Evolutionary conservation across 2,329 filamentous ascomycete species (phyloP).

Genomic region (Colletotrichum sp.): DNA sequence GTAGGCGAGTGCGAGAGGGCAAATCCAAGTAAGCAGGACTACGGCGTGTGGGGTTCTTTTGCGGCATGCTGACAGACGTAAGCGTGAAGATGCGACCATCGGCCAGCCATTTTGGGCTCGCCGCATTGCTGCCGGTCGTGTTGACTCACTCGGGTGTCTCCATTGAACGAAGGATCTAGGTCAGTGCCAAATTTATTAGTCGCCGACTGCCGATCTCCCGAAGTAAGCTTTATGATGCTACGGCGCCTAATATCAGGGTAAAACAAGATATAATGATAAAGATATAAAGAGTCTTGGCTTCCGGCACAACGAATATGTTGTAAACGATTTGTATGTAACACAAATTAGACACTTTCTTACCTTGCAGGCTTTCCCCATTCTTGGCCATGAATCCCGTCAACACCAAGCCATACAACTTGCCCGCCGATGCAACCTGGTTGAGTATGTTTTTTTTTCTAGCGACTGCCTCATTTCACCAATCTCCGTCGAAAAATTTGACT

Average conservation of each 20-base stretch:
- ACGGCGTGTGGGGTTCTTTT: not conserved
- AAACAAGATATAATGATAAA: not conserved
- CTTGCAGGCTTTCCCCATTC: not conserved
- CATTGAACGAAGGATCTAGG: not conserved
- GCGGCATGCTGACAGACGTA: not conserved
- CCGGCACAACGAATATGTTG: accelerated
- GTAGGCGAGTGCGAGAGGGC: not conserved
- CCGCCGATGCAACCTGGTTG: constrained; percentile 43
- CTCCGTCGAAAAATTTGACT: not conserved
- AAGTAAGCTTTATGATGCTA: accelerated
- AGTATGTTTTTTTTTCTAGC: constrained; percentile 29
- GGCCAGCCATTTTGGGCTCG: constrained; percentile 1
- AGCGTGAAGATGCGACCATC: not conserved
- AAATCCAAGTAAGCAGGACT: not conserved
- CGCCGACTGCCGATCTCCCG: not conserved
- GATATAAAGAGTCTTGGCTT: not conserved
- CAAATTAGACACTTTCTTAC: not conserved
- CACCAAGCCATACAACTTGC: constrained; percentile 35
- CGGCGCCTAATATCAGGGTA: not conserved
- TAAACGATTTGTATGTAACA: not conserved
- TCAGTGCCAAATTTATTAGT: accelerated
- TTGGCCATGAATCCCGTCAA: constrained; percentile 33
- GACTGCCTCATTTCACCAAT: not conserved
- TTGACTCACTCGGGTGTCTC: not conserved
- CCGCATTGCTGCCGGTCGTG: not conserved